Evolutionary conservation across 768 basidiomycete species (phyloP).

Genomic region (Hygrocybe punicea): DNA sequence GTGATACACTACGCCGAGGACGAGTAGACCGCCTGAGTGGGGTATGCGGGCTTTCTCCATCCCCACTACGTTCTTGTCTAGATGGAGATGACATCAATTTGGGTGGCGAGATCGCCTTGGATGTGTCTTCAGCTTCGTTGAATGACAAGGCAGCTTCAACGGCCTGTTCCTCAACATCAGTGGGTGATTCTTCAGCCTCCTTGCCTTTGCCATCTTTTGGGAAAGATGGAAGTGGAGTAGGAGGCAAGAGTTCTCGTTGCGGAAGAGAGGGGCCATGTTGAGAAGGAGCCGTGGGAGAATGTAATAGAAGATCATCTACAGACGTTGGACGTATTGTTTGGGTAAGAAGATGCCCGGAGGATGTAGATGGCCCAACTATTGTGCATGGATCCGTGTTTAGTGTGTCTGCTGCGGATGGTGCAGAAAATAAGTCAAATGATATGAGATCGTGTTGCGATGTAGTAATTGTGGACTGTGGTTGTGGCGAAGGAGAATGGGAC

Average conservation of each 20-base stretch:
- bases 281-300: slow-evolving; percentile 7
- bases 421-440: slow-evolving; percentile 43
- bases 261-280: neutral
- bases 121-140: neutral
- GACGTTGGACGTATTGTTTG: slow-evolving; percentile 11
- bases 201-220: neutral
- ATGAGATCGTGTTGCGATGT: slow-evolving; percentile 33
- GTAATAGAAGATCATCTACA: slow-evolving; percentile 28
- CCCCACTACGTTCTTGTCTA: neutral
- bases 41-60: slow-evolving; percentile 16
- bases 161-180: neutral
- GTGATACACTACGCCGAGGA: slow-evolving; percentile 36
- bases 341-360: neutral
- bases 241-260: neutral
- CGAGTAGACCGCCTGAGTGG: slow-evolving; percentile 41
- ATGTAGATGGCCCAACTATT: slow-evolving; percentile 4
- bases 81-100: neutral
- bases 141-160: neutral
- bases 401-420: slow-evolving; percentile 16
- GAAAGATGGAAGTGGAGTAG: neutral
- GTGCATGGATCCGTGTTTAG: slow-evolving; percentile 14
- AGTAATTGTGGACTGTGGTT: slow-evolving; percentile 6
- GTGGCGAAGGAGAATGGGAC: neutral
- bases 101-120: neutral
- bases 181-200: neutral